Evolutionary conservation across 1,139 yeast species (phyloP), one percentile per base, ranked within the genome.

Genomic region (Candida buenavistaensis): DNA sequence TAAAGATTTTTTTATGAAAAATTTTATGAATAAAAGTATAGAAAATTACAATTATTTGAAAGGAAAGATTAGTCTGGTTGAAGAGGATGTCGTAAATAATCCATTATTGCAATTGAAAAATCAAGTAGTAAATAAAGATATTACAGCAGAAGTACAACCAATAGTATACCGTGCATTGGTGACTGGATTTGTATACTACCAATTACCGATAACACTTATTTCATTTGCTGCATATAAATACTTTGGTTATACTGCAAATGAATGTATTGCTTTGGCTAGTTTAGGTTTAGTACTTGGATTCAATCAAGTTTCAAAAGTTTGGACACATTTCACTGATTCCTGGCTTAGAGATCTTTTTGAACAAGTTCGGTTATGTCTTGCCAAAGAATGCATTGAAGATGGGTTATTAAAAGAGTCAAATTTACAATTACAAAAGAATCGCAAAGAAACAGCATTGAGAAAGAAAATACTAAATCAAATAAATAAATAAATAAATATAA

Each of bases 211-310:
- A 2, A 47, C 68, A 1, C 42, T 61, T 1, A 38, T 70, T 7
- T 52, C 73, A 3, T 46, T 55, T 10, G 39, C 56, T 6, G 55
- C 70, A 1, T 67, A 60, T 46, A 57, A 59, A 32, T 57, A 55
- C 39, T 66, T 69, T 44, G 72, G 58, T 3, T 57, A 68, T 37
- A 50, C 60, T 2, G 41, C 54, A 2, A 62, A 70, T 35, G 52
- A 64, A 10, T 59, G 67, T 1, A 36, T 58, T 16, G 71, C 75
- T 0, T 48, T 70, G 11, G 58, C 55, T 4, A 47, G 56, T 5
- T 50, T 70, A n/a, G 76, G 76, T 2, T 58, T 68, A 62, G 65
- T 64, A 5, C 48, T 65, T 35, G 76, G 76, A 6, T 67, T 69
- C 47, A 68, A 68, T 37, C 58, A 66, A 34, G 71, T 69, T 2